Evolutionary conservation across 225 moss, liverwort and hornwort species (phyloP).

Genomic region (Bryoerythrophyllum caledonicum): DNA sequence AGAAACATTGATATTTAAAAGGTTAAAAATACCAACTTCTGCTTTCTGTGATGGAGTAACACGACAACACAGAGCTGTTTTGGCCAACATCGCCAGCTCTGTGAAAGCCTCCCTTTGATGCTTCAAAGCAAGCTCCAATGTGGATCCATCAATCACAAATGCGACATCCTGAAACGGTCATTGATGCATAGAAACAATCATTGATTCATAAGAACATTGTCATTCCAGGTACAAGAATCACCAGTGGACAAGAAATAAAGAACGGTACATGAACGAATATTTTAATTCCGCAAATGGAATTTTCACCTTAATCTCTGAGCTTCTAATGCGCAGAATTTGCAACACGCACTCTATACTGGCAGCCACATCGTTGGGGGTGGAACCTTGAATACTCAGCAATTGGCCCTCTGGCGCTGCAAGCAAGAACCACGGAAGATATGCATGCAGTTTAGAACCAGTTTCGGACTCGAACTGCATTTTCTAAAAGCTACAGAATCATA

Average conservation of each 20-base stretch:
- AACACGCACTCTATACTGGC: slow-evolving; percentile 78
- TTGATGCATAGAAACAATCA: slow-evolving; percentile 9
- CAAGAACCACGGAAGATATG: slow-evolving; percentile 11
- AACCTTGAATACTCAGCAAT: slow-evolving; percentile 77
- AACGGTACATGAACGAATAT: background rate
- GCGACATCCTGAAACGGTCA: slow-evolving; percentile 70
- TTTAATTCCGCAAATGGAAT: background rate
- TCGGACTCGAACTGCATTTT: slow-evolving; percentile 8
- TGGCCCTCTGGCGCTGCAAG: slow-evolving; percentile 92
- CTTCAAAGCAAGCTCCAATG: slow-evolving; percentile 83
- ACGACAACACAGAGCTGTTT: slow-evolving; percentile 96
- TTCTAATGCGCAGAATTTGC: slow-evolving; percentile 63
- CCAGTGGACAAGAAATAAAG: slow-evolving; percentile 4
- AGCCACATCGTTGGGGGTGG: slow-evolving; percentile 65
- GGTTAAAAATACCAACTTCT: slow-evolving; percentile 45
- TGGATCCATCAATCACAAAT: slow-evolving; percentile 86
- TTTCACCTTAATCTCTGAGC: slow-evolving; percentile 76
- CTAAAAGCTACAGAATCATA: slow-evolving; percentile 27
- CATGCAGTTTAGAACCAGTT: background rate
- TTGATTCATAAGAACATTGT: too few relatives aligned
- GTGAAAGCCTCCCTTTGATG: slow-evolving; percentile 67
- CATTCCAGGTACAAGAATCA: slow-evolving; percentile 7
- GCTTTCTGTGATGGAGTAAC: slow-evolving; percentile 98
- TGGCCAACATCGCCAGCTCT: slow-evolving; percentile 84
- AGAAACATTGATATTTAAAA: background rate